Conservation (phyloP, 2,329 filamentous ascomycete species). For the Penicillium sp. region DNA sequence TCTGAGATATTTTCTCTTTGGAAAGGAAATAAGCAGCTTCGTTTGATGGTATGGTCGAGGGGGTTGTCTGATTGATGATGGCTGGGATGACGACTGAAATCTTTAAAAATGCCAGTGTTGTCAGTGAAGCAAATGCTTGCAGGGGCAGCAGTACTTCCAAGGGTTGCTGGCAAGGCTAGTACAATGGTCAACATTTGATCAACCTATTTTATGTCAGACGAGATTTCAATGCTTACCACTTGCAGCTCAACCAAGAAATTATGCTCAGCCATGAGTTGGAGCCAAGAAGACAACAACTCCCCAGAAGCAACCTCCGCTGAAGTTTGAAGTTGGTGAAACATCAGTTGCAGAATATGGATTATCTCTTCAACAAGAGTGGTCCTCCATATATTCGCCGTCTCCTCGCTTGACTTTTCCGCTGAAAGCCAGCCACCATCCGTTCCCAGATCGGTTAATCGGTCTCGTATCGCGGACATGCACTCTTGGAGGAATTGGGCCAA, state of each 20-base stretch:
- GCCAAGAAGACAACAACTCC: constrained; percentile 63
- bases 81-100: constrained; percentile 54
- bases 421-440: constrained; percentile 43
- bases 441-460: constrained; percentile 32
- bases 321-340: constrained; percentile 64
- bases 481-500: constrained; percentile 26
- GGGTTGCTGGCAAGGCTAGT: constrained; percentile 39
- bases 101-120: constrained; percentile 68
- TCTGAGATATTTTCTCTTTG: constrained; percentile 60
- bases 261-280: constrained; percentile 62
- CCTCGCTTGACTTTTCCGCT: constrained; percentile 47
- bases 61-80: constrained; percentile 34
- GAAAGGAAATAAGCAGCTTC: constrained; percentile 61
- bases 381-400: constrained; percentile 58
- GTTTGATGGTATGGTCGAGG: constrained; percentile 22
- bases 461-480: constrained; percentile 34
- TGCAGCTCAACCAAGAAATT: constrained; percentile 63
- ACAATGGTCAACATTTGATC: constrained; percentile 13
- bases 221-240: constrained; percentile 46
- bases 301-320: constrained; percentile 54
- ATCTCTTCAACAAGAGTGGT: constrained; percentile 62
- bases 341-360: constrained; percentile 64
- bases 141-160: constrained; percentile 48
- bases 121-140: constrained; percentile 62
- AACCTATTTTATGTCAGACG: constrained; percentile 1